Conservation (phyloP, 2,329 filamentous ascomycete genomes). For the Podosphaera aphanis region DNA sequence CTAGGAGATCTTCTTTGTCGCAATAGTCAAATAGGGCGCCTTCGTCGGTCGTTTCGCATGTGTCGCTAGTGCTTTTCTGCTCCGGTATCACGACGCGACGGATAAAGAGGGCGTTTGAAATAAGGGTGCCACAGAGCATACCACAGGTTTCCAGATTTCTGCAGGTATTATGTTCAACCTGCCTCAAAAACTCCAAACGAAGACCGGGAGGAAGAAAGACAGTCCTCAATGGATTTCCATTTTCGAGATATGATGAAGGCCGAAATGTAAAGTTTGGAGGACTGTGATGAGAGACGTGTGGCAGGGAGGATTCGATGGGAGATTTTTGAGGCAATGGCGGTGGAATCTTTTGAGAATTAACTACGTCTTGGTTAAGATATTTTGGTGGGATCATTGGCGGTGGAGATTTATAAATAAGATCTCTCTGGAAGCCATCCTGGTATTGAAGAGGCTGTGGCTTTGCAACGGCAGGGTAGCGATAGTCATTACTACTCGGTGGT, state of each 20-base stretch:
- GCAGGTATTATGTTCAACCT: conserved; percentile 55
- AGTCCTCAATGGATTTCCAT: conserved; percentile 63
- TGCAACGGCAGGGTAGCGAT: conserved; percentile 33
- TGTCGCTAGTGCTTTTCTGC: conserved; percentile 73
- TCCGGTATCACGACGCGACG: conserved; percentile 74
- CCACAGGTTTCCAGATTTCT: conserved; percentile 83
- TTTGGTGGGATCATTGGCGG: not conserved
- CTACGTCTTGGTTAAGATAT: conserved; percentile 3
- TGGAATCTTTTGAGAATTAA: conserved; percentile 9
- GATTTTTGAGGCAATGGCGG: conserved; percentile 13
- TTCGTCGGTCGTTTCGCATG: conserved; percentile 84
- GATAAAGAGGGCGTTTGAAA: conserved; percentile 86
- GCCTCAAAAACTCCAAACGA: conserved; percentile 46
- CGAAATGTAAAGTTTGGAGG: conserved; percentile 41
- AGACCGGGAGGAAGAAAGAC: conserved; percentile 65
- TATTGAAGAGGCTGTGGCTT: conserved; percentile 27
- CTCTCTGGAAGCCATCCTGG: conserved; percentile 2
- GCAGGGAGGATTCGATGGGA: not conserved
- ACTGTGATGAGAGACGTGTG: not conserved
- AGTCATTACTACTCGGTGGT: conserved; percentile 16
- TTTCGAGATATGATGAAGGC: conserved; percentile 72
- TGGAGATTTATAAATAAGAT: not conserved
- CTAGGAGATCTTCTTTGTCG: conserved; percentile 12
- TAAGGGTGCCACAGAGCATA: conserved; percentile 71
- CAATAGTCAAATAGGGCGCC: conserved; percentile 71